phyloP scores from a whole-genome alignment of 1,284 basidiomycete genomes.

The Puccinia polysora region DNA sequence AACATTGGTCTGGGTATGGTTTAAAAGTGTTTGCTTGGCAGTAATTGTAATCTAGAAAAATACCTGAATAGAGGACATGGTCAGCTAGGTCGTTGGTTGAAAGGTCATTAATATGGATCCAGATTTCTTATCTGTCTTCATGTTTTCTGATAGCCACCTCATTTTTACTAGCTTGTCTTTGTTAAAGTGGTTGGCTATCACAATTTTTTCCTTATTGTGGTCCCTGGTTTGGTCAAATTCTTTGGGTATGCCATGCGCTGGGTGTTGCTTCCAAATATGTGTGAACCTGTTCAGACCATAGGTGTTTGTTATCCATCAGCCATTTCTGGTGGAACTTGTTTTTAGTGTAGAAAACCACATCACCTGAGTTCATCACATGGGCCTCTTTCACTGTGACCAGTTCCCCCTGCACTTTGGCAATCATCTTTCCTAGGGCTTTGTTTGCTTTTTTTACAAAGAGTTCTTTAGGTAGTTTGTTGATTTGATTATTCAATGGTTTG shows the following conservation, averaged over 20 bases:
- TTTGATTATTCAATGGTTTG: no score
- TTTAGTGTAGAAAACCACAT: background rate
- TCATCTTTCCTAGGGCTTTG: background rate
- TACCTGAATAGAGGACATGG: background rate
- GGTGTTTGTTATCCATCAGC: background rate
- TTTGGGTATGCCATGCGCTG: background rate
- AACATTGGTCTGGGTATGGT: background rate
- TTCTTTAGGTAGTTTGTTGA: no score
- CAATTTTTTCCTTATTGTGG: no score
- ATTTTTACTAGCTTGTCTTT: background rate
- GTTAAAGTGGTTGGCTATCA: background rate
- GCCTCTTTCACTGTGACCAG: background rate
- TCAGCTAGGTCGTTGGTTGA: background rate
- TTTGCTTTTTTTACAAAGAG: no score
- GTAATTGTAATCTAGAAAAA: background rate
- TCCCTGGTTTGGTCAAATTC: background rate
- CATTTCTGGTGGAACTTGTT: background rate
- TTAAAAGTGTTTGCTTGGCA: background rate
- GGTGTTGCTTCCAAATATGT: background rate
- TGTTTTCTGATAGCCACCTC: background rate
- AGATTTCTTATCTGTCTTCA: background rate
- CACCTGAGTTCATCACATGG: background rate
- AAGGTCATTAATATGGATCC: background rate
- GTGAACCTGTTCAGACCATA: background rate
- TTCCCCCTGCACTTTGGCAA: background rate